Evolutionary conservation across 495 filamentous ascomycete genomes (phyloP).

Genomic region (Penicillium pancosmium): DNA sequence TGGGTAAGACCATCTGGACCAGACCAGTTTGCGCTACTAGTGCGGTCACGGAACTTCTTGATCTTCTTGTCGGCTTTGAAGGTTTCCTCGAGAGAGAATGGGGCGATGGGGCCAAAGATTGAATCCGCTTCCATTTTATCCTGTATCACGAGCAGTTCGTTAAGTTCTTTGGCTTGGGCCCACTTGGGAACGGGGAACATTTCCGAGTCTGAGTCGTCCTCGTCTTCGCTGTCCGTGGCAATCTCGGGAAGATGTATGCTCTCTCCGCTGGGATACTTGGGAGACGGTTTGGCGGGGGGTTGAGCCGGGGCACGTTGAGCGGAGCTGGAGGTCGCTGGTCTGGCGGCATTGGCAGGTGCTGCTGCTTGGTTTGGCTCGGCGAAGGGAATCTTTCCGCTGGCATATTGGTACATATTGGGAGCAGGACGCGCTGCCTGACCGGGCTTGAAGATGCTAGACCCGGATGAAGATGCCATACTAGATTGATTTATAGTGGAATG

Average conservation of each 20-base stretch:
- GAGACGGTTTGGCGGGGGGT: constrained; percentile 65
- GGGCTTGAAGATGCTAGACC: constrained; percentile 43
- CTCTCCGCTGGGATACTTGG: constrained; percentile 78
- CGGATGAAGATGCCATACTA: constrained; percentile 47
- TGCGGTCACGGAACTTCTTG: constrained; percentile 83
- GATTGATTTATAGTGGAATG: constrained; percentile 33
- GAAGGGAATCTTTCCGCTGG: constrained; percentile 88
- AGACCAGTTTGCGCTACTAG: constrained; percentile 90
- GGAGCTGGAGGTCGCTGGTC: constrained; percentile 52
- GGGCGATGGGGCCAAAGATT: constrained; percentile 85
- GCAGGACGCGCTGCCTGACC: constrained; percentile 57
- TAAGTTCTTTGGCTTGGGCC: constrained; percentile 82
- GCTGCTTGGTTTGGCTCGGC: constrained; percentile 64
- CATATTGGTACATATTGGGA: constrained; percentile 79
- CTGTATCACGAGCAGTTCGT: constrained; percentile 67
- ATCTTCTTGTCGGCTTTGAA: constrained; percentile 81
- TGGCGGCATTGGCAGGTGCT: constrained; percentile 52
- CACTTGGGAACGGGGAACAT: constrained; percentile 71
- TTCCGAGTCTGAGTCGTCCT: constrained; percentile 63
- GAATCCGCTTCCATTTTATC: constrained; percentile 82
- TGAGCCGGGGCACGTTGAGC: constrained; percentile 46
- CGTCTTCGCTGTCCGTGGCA: constrained; percentile 82
- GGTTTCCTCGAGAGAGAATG: constrained; percentile 91
- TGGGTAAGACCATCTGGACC: constrained; percentile 85
- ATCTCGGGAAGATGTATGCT: constrained; percentile 86